Evolutionary conservation across 805 yeast species (phyloP).

Genomic region (Wickerhamomyces alni): DNA sequence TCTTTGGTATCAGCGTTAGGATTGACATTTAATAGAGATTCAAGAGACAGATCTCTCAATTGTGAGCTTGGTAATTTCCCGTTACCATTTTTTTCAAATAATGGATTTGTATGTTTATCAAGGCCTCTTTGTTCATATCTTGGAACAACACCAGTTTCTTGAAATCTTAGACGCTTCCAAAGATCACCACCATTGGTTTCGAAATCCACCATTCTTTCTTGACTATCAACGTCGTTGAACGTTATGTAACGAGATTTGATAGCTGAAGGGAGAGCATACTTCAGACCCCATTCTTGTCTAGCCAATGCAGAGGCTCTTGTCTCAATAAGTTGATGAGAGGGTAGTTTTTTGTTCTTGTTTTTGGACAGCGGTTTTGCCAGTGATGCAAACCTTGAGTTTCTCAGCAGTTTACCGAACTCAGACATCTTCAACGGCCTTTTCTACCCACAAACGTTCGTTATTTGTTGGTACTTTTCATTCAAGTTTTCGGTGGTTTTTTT

Average conservation of each 20-base stretch:
- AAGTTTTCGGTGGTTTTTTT: not conserved
- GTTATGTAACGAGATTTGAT: conserved; percentile 54
- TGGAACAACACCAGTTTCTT: conserved; percentile 53
- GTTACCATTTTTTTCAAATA: conserved; percentile 21
- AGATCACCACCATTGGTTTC: conserved; percentile 56
- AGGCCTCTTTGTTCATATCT: conserved; percentile 17
- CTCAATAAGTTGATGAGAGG: conserved; percentile 70
- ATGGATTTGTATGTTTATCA: conserved; percentile 23
- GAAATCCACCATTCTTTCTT: conserved; percentile 63
- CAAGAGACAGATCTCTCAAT: conserved; percentile 19
- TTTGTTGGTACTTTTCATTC: too few species aligned
- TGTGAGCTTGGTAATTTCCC: not conserved
- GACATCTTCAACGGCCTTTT: conserved; percentile 12
- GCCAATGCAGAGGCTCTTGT: conserved; percentile 59
- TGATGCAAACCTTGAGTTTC: conserved; percentile 29
- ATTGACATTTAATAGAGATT: conserved; percentile 12
- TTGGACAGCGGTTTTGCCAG: conserved; percentile 24
- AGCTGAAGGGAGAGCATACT: conserved; percentile 60
- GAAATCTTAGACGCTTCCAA: conserved; percentile 59
- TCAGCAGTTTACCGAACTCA: conserved; percentile 23
- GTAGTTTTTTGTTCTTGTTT: conserved; percentile 25
- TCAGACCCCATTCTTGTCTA: conserved; percentile 74
- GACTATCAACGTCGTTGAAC: conserved; percentile 60
- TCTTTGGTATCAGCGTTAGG: conserved; percentile 4
- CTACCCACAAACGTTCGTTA: too few species aligned